Percentiles rank a stretch among this genome's conserved stretches.
Conservation (phyloP, 129 eudicot genomes). For the Artemisia tridentata region DNA sequence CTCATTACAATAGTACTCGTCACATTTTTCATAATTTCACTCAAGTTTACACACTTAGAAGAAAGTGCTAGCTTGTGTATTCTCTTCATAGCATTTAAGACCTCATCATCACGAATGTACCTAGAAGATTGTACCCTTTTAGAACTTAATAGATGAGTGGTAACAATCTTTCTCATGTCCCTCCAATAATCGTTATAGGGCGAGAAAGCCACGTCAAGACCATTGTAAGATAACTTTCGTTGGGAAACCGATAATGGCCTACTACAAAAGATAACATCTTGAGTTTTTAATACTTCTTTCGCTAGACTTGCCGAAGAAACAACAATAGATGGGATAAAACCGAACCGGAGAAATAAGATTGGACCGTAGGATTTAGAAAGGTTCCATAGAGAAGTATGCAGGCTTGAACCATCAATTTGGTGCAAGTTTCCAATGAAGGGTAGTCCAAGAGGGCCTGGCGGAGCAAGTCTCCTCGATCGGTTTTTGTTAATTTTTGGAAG, state of each 20-base stretch:
- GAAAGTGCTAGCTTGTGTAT: constrained; percentile 19
- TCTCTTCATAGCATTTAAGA: constrained; percentile 13
- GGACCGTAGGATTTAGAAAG: constrained; percentile 45
- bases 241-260: constrained; percentile 31
- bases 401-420: constrained; percentile 27
- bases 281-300: constrained; percentile 30
- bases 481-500: constrained; percentile 17
- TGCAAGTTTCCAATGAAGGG: constrained; percentile 46
- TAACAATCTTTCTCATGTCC: constrained; percentile 37
- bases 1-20: constrained; percentile 18
- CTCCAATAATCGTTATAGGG: constrained; percentile 33
- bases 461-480: constrained; percentile 5
- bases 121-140: constrained; percentile 35
- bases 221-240: constrained; percentile 30
- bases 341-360: constrained; percentile 20
- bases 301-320: constrained; percentile 36
- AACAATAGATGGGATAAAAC: constrained; percentile 33
- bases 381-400: constrained; percentile 20
- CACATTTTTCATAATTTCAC: constrained; percentile 10
- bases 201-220: constrained; percentile 26
- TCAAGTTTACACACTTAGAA: constrained; percentile 22
- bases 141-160: constrained; percentile 20
- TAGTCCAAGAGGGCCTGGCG: constrained; percentile 47
- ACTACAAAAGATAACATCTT: constrained; percentile 36
- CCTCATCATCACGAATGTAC: constrained; percentile 32